Base-by-base conservation (phyloP, 2,329 filamentous ascomycete species). In the Colletotrichum sp. region DNA sequence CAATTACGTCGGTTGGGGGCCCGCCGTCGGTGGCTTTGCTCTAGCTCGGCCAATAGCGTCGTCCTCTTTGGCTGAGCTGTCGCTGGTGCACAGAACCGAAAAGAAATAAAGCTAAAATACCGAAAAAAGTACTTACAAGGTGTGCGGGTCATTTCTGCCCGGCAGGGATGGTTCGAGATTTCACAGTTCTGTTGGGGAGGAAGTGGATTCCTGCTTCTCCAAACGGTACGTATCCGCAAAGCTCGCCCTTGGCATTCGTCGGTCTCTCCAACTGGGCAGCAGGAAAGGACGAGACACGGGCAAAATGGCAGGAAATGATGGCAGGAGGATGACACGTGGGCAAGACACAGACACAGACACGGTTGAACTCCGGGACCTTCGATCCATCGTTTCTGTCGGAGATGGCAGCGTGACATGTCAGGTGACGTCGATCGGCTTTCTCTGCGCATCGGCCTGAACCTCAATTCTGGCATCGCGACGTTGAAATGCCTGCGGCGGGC, bases 101-200 rank as follows among this genome's bases (percentile, higher is more conserved):
- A 25, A 32, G 27, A 55, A 55, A 66, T 43, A 55, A 66, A 52
- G 28, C 28, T 27, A 34, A 64, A 62, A 71, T 39, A 39, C 27
- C 28, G 66, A 64, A 64, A 22, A 64, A n/a, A 64, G 15, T 18
- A n/a, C n/a, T 18, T 27, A 2, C 60, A n/a, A 34, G 28, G 34
- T 22, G 65, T 71, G 72, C 72, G 68, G 72, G 68, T 71, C 72
- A 71, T 61, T 71, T 71, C 52, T 56, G 68, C 48, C 62, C 61
- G 68, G 62, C 72, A 75, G 72, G 72, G 68, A 67, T 75, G 36
- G 34, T 18, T 69, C 72, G 68, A 72, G 68, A 71, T 56, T 75
- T 58, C 66, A 55, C 66, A 58, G n/a, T 68, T 75, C 68, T 75
- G 72, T 75, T 75, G 72, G 62, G 71, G 69, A 75, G 61, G 25